Base-by-base conservation (phyloP, 495 filamentous ascomycete species). In the Trichoderma parareesei region DNA sequence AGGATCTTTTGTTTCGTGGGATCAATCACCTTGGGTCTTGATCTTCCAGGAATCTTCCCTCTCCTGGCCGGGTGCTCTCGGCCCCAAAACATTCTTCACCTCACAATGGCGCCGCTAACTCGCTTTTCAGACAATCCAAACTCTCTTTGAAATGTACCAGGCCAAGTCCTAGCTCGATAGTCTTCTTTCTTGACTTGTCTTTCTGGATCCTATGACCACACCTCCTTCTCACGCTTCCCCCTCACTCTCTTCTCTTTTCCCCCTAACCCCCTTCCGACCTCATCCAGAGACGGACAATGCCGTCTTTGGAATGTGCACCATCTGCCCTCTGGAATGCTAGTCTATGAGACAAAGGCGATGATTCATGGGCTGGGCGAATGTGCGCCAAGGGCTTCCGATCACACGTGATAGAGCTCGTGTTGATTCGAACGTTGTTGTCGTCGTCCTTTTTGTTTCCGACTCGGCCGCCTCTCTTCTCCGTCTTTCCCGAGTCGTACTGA, bases 261-360 rank as follows among this genome's bases (percentile, higher is more conserved):
- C 27, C 27, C 27, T 27, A 27, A 27, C 53, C 53, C 53, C 53
- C 53, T 35, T 35, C 53, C 53, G 18, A 35, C 27, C 53, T 57
- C 53, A 37, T 14, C 53, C 53, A 57, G 14, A 57, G 53, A 57
- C 53, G 53, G 53, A 57, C 53, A 57, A 57, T 57, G 53, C 53
- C 53, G 53, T n/a, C 53, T 57, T 37, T 57, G 53, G 53, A 57
- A 57, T 57, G 53, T 27, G 18, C 53, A 27, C 53, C 53, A 57
- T 57, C 53, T 35, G 33, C 11, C 53, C 53, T 57, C 27, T 57
- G 53, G 53, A 57, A 57, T 57, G 53, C 20, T 38, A 33, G 6
- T 4, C 53, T 35, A 10, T 57, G 53, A 57, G 53, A 57, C 53
- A 57, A 57, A 37, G 53, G 13, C 27, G 20, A 35, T 10, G 53